Conservation (phyloP, 1,284 basidiomycete genomes). For the Ustilago tritici region DNA sequence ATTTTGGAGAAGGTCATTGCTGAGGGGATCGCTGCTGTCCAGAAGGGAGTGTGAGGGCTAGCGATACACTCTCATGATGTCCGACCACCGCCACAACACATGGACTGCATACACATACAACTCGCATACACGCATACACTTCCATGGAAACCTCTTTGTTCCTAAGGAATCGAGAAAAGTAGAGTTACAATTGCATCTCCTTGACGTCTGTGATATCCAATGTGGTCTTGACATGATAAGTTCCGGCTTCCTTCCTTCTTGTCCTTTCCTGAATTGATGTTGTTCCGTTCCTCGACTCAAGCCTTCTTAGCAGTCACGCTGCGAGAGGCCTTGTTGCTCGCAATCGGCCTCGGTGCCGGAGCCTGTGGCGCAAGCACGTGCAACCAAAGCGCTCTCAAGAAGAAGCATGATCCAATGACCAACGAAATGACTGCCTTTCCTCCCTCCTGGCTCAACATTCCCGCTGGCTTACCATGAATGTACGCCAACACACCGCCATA, state of each 20-base stretch:
- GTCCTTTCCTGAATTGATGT: not conserved
- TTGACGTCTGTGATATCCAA: not conserved
- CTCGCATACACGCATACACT: slow-evolving; percentile 3
- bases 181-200: slow-evolving; percentile 2
- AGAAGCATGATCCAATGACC: slow-evolving; percentile 56
- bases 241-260: not conserved
- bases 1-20: slow-evolving; percentile 38
- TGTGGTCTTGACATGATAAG: not conserved
- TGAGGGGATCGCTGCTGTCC: slow-evolving; percentile 18
- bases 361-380: slow-evolving; percentile 31
- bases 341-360: slow-evolving; percentile 18
- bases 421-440: slow-evolving; percentile 53
- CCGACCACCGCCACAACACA: not conserved
- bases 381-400: slow-evolving; percentile 39
- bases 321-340: slow-evolving; percentile 25
- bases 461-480: slow-evolving; percentile 12
- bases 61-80: not conserved
- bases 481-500: slow-evolving; percentile 24
- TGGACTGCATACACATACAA: slow-evolving; percentile 1
- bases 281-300: not conserved
- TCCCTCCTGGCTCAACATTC: slow-evolving; percentile 38
- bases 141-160: not conserved
- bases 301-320: slow-evolving; percentile 21
- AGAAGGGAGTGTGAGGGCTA: not conserved
- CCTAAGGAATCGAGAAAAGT: not conserved